These are phyloP conservation scores for Cystobasidium pallidum DNA, from an alignment of 1,284 basidiomycete genomes.

Conservation along the genomic window DNA sequence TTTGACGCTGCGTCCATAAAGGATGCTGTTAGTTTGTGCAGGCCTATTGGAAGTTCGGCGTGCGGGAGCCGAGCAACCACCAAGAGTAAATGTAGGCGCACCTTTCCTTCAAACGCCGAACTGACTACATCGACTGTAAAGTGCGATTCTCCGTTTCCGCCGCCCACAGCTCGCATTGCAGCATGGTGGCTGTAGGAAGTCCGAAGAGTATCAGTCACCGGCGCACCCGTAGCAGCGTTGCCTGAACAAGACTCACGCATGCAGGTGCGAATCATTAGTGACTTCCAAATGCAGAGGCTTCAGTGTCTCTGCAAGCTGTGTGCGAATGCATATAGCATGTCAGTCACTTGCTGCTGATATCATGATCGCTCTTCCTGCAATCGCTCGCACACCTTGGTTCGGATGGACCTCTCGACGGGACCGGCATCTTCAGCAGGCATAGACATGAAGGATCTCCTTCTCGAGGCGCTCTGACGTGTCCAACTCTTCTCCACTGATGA, in stretches of 20 bases:
- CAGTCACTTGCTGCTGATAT: not conserved
- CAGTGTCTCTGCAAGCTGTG: conserved; percentile 46
- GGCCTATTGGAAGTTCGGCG: too few species aligned
- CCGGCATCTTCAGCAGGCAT: conserved; percentile 9
- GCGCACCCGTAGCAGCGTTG: not conserved
- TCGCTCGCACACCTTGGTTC: conserved; percentile 18
- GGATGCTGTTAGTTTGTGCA: too few species aligned
- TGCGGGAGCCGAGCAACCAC: not conserved
- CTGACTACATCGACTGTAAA: conserved; percentile 49
- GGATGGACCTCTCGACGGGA: conserved; percentile 33
- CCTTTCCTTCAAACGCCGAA: conserved; percentile 50
- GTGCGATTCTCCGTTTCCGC: conserved; percentile 51
- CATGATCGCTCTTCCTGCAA: not conserved
- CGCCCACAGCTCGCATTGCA: conserved; percentile 50
- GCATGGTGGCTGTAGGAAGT: conserved; percentile 47
- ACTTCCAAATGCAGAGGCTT: conserved; percentile 46
- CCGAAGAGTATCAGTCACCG: not conserved
- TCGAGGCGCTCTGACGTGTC: not conserved
- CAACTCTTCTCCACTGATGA: not conserved
- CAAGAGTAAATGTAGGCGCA: conserved; percentile 20
- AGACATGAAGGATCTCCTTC: conserved; percentile 15
- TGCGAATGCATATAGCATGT: not conserved
- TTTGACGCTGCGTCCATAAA: conserved; percentile 48
- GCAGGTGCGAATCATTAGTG: conserved; percentile 51
- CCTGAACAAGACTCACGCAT: conserved; percentile 35